Percentiles rank a stretch among this genome's conserved stretches.
Conservation (phyloP, 1,284 basidiomycete species). For the Rhodotorula sp. region DNA sequence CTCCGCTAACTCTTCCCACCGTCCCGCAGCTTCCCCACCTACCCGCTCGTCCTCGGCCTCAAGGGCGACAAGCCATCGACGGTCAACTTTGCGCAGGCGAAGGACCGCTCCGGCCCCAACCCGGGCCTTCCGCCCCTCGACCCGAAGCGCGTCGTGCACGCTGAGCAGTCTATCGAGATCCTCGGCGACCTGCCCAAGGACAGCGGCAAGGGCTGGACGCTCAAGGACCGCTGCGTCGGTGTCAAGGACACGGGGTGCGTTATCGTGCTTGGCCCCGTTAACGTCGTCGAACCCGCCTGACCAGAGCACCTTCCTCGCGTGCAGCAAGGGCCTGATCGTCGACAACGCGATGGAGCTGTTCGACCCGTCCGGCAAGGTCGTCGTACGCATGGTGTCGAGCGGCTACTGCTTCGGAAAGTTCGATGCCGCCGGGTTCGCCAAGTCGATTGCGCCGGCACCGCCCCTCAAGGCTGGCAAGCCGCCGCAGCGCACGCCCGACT, state of each 20-base stretch:
- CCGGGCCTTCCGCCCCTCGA: slow-evolving; percentile 47
- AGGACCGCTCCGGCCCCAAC: slow-evolving; percentile 15
- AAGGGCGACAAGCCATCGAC: slow-evolving; percentile 45
- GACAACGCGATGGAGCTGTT: slow-evolving; percentile 66
- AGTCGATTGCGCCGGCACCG: slow-evolving; percentile 67
- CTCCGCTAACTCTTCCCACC: not conserved
- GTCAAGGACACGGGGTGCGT: slow-evolving; percentile 70
- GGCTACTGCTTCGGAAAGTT: slow-evolving; percentile 57
- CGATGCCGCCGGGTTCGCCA: slow-evolving; percentile 62
- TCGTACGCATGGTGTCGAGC: slow-evolving; percentile 54
- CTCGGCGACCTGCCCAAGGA: slow-evolving; percentile 52
- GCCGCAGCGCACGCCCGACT: slow-evolving; percentile 64
- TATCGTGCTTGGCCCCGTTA: not conserved
- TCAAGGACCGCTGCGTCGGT: slow-evolving; percentile 62
- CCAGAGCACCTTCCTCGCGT: not conserved
- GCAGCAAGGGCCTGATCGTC: slow-evolving; percentile 66
- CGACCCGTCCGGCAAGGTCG: slow-evolving; percentile 64
- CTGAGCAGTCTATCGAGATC: slow-evolving; percentile 52
- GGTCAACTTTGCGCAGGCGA: slow-evolving; percentile 48
- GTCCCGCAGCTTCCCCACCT: slow-evolving; percentile 47
- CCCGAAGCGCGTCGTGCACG: slow-evolving; percentile 52
- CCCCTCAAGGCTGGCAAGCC: slow-evolving; percentile 63
- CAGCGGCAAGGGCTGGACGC: slow-evolving; percentile 68
- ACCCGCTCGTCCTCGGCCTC: slow-evolving; percentile 50
- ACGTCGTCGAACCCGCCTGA: not conserved